phyloP scores from a whole-genome alignment of 2,329 filamentous ascomycete species.

The Pseudogymnoascus sp. region DNA sequence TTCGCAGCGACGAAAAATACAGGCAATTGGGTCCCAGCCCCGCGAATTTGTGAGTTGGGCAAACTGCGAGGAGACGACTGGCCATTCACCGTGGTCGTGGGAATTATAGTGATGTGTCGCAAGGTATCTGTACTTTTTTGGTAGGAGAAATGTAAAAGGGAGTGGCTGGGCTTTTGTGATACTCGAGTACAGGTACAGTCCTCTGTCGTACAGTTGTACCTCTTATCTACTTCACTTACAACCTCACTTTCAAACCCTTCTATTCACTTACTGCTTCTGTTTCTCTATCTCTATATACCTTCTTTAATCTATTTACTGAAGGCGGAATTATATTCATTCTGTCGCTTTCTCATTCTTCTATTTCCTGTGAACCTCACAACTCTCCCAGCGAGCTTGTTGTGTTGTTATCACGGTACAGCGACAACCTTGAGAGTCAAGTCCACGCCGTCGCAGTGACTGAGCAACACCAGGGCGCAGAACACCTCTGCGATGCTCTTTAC shows the following conservation, averaged over 20 bases:
- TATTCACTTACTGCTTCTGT: neutral
- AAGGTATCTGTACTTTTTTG: neutral
- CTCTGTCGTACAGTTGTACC: neutral
- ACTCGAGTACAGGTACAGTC: constrained; percentile 3
- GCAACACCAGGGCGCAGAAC: constrained; percentile 6
- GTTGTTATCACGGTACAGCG: neutral
- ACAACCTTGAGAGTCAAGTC: neutral
- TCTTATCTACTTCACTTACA: neutral
- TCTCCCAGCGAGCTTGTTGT: neutral
- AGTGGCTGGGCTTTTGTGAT: constrained; percentile 5
- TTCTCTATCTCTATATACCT: neutral
- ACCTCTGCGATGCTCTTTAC: constrained; percentile 16
- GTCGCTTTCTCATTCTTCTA: neutral
- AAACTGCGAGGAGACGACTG: neutral
- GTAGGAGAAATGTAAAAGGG: neutral
- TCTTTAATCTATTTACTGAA: neutral
- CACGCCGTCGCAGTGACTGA: neutral
- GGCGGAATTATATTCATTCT: constrained; percentile 3
- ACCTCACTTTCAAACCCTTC: neutral
- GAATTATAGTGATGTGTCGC: neutral
- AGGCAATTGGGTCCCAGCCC: constrained; percentile 5
- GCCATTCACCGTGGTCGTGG: neutral
- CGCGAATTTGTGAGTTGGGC: constrained; percentile 1
- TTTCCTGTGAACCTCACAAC: neutral
- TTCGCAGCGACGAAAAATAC: constrained; percentile 2